These are phyloP conservation scores for Microascus cirrosus DNA, from an alignment of 2,329 filamentous ascomycete genomes.

Conservation along the genomic window DNA sequence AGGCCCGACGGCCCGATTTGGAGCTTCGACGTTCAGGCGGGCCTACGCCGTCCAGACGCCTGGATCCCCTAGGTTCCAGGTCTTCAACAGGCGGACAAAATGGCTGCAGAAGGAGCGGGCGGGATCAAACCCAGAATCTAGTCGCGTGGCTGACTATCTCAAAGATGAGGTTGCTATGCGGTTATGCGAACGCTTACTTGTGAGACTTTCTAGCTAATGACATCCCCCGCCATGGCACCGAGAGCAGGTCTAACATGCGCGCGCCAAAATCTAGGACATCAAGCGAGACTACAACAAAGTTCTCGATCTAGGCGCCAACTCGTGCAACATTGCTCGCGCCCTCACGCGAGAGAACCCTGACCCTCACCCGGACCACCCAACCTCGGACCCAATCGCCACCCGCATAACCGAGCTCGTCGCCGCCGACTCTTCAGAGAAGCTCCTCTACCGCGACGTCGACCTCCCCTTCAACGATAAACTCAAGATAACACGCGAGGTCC, in stretches of 20 bases:
- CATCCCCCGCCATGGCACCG: background rate
- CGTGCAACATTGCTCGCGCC: slow-evolving; percentile 83
- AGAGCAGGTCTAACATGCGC: background rate
- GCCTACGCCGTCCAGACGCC: slow-evolving; percentile 69
- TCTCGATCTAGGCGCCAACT: slow-evolving; percentile 89
- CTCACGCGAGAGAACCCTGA: slow-evolving; percentile 62
- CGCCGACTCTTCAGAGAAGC: slow-evolving; percentile 65
- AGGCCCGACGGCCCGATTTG: background rate
- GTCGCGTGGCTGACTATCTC: slow-evolving; percentile 79
- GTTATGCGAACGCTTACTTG: slow-evolving; percentile 74
- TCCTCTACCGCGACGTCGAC: slow-evolving; percentile 71
- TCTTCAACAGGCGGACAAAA: slow-evolving; percentile 85
- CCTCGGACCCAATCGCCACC: slow-evolving; percentile 54
- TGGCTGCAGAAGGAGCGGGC: slow-evolving; percentile 86
- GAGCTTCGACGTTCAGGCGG: slow-evolving; percentile 19
- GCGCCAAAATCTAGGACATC: slow-evolving; percentile 58
- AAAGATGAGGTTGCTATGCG: slow-evolving; percentile 84
- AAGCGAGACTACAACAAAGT: slow-evolving; percentile 76
- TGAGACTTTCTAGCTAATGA: slow-evolving; percentile 20
- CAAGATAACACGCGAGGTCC: slow-evolving; percentile 60
- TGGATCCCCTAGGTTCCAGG: slow-evolving; percentile 68
- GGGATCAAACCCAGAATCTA: slow-evolving; percentile 55
- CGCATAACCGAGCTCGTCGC: slow-evolving; percentile 67
- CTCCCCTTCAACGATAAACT: slow-evolving; percentile 65
- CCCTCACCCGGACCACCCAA: slow-evolving; percentile 40